Percentiles rank a stretch among this genome's conserved stretches.
Evolutionary conservation across 164 flowering plant genomes (phyloP).

Genomic region (Chimonanthus praecox): DNA sequence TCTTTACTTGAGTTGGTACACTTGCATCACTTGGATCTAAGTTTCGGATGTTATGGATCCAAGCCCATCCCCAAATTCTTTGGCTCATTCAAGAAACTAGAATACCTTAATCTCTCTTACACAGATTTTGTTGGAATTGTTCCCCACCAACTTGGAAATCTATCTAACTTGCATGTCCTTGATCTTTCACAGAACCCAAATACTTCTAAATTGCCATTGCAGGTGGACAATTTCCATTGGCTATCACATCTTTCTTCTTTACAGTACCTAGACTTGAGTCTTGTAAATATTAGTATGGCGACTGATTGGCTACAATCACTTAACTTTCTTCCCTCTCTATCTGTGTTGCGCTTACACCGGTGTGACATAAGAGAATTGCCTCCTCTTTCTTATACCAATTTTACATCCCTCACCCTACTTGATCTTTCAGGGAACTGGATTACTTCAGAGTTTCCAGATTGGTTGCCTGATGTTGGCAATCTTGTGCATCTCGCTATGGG

Average conservation of each 20-base stretch:
- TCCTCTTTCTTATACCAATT: constrained; percentile 1
- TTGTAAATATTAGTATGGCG: not conserved
- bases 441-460: not conserved
- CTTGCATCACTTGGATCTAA: constrained; percentile 10
- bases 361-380: not conserved
- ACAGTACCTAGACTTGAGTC: not conserved
- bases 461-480: too few species aligned
- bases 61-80: constrained; percentile 9
- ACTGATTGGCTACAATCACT: constrained; percentile 1
- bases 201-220: not conserved
- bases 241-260: constrained; percentile 1
- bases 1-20: constrained; percentile 13
- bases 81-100: constrained; percentile 4
- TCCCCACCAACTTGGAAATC: constrained; percentile 15
- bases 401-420: not conserved
- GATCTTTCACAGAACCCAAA: not conserved
- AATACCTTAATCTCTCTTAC: constrained; percentile 7
- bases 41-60: constrained; percentile 2
- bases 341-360: not conserved
- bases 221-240: constrained; percentile 9
- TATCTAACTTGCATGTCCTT: constrained; percentile 9
- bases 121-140: constrained; percentile 5
- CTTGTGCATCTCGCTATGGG: not conserved
- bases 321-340: not conserved
- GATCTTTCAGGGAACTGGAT: not conserved